Evolutionary conservation across 2,329 filamentous ascomycete species (phyloP).

Genomic region (Mariannaea sp.): DNA sequence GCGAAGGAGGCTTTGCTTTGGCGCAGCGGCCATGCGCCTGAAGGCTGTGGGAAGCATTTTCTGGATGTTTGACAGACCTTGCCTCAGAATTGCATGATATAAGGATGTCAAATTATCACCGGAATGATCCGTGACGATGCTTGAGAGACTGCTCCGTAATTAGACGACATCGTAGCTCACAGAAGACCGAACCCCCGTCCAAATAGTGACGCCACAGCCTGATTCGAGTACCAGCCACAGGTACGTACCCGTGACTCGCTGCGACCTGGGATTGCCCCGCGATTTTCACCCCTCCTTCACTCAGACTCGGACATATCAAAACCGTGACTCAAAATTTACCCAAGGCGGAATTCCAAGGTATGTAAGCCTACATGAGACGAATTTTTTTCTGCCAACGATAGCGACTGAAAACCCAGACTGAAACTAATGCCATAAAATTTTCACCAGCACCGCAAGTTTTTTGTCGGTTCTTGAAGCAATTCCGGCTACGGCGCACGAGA

Average conservation of each 20-base stretch:
- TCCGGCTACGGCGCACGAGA: conserved; percentile 31
- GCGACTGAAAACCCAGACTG: not conserved
- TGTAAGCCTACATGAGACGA: conserved; percentile 4
- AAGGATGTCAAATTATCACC: conserved; percentile 14
- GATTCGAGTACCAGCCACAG: conserved; percentile 26
- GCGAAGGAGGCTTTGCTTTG: conserved; percentile 38
- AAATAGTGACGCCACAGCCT: conserved; percentile 36
- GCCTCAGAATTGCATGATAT: conserved; percentile 10
- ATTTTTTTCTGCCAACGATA: not conserved
- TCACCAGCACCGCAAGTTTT: conserved; percentile 16
- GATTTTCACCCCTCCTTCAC: conserved; percentile 44
- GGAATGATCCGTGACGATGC: conserved; percentile 13
- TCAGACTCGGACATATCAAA: conserved; percentile 22
- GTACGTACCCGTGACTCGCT: conserved; percentile 11
- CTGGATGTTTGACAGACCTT: not conserved
- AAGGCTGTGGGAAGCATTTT: conserved; percentile 44
- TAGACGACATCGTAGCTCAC: not conserved
- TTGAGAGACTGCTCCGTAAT: not conserved
- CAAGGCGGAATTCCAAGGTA: conserved; percentile 33
- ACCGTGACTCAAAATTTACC: conserved; percentile 43
- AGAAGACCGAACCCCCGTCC: no score
- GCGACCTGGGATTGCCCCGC: conserved; percentile 44
- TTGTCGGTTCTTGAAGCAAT: conserved; percentile 32
- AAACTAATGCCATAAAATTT: conserved; percentile 16
- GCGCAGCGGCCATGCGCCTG: conserved; percentile 42